Percentiles rank a stretch among this genome's conserved stretches.
Conservation (phyloP, 179 eudicot species). For the Silene noctiflora region DNA sequence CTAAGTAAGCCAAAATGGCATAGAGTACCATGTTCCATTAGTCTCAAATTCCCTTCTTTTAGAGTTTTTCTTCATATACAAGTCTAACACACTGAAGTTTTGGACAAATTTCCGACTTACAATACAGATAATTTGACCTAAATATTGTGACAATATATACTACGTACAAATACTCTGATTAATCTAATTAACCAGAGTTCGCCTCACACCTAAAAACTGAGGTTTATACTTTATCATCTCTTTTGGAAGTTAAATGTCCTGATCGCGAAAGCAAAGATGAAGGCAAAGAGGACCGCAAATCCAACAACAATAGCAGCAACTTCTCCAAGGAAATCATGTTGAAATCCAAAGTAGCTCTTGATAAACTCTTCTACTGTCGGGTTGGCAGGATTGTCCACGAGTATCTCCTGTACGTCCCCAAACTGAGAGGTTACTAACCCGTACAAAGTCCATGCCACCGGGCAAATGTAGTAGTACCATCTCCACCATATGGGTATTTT, state of each 20-base stretch:
- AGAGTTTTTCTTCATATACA: no score
- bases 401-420: conserved; percentile 20
- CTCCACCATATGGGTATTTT: conserved; percentile 46
- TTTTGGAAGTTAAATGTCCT: conserved; percentile 42
- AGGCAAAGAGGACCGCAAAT: conserved; percentile 35
- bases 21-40: no score
- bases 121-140: no score
- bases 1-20: no score
- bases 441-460: conserved; percentile 36
- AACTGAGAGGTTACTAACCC: conserved; percentile 39
- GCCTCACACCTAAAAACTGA: no score
- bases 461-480: conserved; percentile 42
- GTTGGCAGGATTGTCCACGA: conserved; percentile 3
- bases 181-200: no score
- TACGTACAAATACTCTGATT: no score
- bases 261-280: conserved; percentile 46
- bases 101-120: no score
- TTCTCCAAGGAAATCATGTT: conserved; percentile 42
- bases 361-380: conserved; percentile 26
- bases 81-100: no score
- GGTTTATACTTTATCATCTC: conserved; percentile 27
- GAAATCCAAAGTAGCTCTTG: conserved; percentile 40
- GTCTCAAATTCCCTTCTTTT: no score
- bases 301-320: conserved; percentile 40
- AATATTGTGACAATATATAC: no score